Evolutionary conservation across 2,329 filamentous ascomycete genomes (phyloP).

Genomic region (Trichoderma breve): DNA sequence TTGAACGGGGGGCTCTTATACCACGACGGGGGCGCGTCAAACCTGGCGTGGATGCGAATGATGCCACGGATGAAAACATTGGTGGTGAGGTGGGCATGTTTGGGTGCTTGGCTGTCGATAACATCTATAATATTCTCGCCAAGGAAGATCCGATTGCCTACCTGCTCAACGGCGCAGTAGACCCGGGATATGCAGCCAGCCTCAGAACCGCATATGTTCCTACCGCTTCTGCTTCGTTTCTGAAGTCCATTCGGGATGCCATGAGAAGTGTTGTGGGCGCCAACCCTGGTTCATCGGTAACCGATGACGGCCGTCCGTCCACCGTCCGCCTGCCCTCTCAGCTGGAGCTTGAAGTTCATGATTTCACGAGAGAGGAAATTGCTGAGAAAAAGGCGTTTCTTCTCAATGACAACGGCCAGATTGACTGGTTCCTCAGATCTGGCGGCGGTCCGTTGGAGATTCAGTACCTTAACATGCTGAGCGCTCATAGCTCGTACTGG

Average conservation of each 20-base stretch:
- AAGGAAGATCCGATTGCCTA: constrained; percentile 79
- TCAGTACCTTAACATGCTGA: constrained; percentile 95
- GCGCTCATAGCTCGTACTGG: constrained; percentile 96
- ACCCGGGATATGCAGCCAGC: constrained; percentile 72
- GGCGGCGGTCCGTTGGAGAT: constrained; percentile 87
- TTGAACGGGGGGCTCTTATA: constrained; percentile 69
- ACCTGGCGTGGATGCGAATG: constrained; percentile 65
- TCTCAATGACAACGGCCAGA: constrained; percentile 94
- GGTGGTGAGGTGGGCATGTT: constrained; percentile 78
- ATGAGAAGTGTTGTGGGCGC: constrained; percentile 55
- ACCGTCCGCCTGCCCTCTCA: constrained; percentile 56
- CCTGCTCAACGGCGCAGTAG: constrained; percentile 85
- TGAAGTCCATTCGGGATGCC: constrained; percentile 62
- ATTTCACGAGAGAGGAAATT: constrained; percentile 88
- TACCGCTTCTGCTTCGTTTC: constrained; percentile 63
- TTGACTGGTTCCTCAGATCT: constrained; percentile 84
- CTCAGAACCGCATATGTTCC: constrained; percentile 80
- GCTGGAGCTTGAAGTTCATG: constrained; percentile 91
- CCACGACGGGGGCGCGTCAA: constrained; percentile 77
- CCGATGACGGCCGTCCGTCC: constrained; percentile 36
- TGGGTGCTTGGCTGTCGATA: constrained; percentile 90
- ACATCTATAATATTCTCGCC: constrained; percentile 88
- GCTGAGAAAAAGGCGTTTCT: constrained; percentile 84
- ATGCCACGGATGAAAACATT: constrained; percentile 56
- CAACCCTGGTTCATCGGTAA: constrained; percentile 29